Percentiles rank a stretch among this genome's conserved stretches.
Evolutionary conservation across 1,284 basidiomycete species (phyloP).

Genomic region (Melampsora americana): DNA sequence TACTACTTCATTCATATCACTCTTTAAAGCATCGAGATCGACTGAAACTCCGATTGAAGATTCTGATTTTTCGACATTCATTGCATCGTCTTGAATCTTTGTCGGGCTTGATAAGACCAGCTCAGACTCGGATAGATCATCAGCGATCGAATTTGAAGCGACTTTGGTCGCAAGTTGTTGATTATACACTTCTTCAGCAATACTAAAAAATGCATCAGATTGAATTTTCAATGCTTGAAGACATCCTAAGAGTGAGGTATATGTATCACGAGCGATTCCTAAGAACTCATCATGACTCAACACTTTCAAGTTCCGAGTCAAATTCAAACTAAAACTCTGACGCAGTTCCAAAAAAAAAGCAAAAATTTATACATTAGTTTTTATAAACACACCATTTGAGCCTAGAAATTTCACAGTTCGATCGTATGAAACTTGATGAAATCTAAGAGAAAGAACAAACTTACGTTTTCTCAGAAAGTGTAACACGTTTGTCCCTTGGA

Average conservation of each 20-base stretch:
- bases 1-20: constrained; percentile 69
- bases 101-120: constrained; percentile 2
- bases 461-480: constrained; percentile 40
- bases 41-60: constrained; percentile 45
- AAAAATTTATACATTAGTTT: constrained; percentile 44
- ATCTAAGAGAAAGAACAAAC: constrained; percentile 46
- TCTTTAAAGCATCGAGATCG: constrained; percentile 57
- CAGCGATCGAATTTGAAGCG: not conserved
- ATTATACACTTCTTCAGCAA: constrained; percentile 17
- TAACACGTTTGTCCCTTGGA: constrained; percentile 28
- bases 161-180: constrained; percentile 17
- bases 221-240: constrained; percentile 72
- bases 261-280: constrained; percentile 64
- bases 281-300: constrained; percentile 72
- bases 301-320: constrained; percentile 64
- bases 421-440: constrained; percentile 62
- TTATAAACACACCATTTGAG: constrained; percentile 53
- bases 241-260: constrained; percentile 65
- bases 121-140: constrained; percentile 28
- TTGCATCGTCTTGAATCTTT: not conserved
- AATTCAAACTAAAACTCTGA: constrained; percentile 45
- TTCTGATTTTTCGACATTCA: constrained; percentile 1
- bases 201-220: constrained; percentile 56
- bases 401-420: constrained; percentile 52
- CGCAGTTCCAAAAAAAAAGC: constrained; percentile 41